Evolutionary conservation across 2,329 filamentous ascomycete genomes (phyloP).

Genomic region (Trichophyton equinum): DNA sequence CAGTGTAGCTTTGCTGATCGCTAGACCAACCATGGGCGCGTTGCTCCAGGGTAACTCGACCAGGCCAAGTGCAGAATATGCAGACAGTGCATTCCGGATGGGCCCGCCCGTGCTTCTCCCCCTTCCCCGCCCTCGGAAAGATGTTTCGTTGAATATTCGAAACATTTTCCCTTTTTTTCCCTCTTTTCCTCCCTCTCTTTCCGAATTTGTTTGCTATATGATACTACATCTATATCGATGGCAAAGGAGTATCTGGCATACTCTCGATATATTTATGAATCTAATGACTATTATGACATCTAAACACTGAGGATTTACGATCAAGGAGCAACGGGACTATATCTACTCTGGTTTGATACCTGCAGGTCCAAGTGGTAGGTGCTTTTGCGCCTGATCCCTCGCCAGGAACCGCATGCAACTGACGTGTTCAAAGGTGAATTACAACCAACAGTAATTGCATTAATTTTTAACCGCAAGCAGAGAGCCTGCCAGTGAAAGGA

Average conservation of each 20-base stretch:
- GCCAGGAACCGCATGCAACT: background rate
- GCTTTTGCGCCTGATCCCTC: conserved; percentile 1
- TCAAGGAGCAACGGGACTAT: background rate
- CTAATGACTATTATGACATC: background rate
- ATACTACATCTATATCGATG: background rate
- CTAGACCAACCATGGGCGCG: background rate
- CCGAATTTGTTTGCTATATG: background rate
- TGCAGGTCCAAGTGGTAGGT: background rate
- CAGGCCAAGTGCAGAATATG: background rate
- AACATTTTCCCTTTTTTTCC: background rate
- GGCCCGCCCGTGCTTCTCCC: background rate
- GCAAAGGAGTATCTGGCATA: background rate
- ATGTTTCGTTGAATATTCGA: background rate
- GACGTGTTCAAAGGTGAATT: background rate
- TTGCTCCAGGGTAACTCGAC: background rate
- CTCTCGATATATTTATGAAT: background rate
- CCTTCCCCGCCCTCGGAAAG: background rate
- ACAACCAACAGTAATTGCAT: background rate
- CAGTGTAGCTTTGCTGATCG: background rate
- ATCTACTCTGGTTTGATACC: background rate
- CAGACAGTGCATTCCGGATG: background rate
- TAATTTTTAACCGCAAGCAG: background rate
- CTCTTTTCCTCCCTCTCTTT: background rate
- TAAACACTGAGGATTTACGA: background rate
- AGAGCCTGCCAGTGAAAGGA: no score